phyloP scores from a whole-genome alignment of 2,329 filamentous ascomycete species.

The Alternaria tenuissima region DNA sequence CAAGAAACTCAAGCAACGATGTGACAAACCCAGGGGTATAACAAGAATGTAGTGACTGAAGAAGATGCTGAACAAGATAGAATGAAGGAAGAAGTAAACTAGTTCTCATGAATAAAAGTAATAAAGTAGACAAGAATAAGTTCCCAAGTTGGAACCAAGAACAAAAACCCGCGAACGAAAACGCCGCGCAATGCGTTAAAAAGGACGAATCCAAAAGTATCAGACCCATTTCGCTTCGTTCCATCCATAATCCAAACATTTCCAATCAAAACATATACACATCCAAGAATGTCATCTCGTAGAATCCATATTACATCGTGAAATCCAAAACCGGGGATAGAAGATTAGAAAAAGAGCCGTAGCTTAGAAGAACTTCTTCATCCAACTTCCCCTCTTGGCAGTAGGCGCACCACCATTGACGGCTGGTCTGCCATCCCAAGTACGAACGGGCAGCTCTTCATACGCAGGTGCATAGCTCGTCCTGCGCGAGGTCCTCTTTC shows the following conservation, averaged over 20 bases:
- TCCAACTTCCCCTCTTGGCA: slow-evolving; percentile 56
- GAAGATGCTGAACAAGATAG: not conserved
- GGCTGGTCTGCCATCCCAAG: slow-evolving; percentile 54
- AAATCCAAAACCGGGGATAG: not conserved
- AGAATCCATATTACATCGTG: slow-evolving; percentile 1
- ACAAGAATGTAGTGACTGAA: slow-evolving; percentile 2
- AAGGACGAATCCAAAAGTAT: not conserved
- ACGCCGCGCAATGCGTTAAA: slow-evolving; percentile 6
- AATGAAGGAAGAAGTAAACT: slow-evolving; percentile 1
- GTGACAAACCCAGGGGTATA: slow-evolving; percentile 11
- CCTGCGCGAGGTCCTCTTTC: slow-evolving; percentile 39
- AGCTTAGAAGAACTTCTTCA: slow-evolving; percentile 55
- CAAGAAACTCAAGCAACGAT: slow-evolving; percentile 1
- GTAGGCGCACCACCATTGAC: slow-evolving; percentile 32
- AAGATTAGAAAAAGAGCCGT: not conserved
- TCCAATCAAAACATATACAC: slow-evolving; percentile 3
- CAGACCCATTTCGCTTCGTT: not conserved
- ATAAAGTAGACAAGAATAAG: not conserved
- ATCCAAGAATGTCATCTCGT: not conserved
- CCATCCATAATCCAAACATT: not conserved
- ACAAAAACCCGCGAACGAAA: not conserved
- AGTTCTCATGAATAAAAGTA: slow-evolving; percentile 4
- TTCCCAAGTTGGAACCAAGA: not conserved
- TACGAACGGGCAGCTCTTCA: slow-evolving; percentile 45
- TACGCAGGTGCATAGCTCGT: slow-evolving; percentile 44